These are phyloP conservation scores for Fagus crenata DNA, from an alignment of 306 rosid genomes.

Conservation along the genomic window DNA sequence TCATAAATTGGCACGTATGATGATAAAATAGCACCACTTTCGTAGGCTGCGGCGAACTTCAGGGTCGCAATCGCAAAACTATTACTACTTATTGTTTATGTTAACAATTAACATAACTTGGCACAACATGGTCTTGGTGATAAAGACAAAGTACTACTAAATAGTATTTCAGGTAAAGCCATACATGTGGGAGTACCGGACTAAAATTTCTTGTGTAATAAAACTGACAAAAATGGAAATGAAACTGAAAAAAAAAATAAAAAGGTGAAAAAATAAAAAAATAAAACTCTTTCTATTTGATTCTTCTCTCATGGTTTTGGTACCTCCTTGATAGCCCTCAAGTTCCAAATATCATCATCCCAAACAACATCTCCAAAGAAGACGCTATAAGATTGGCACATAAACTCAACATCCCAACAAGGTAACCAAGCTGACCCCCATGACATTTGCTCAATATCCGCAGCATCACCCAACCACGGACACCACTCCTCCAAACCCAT, in stretches of 20 bases:
- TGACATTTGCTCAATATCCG: conserved; percentile 66
- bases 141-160: too few species aligned
- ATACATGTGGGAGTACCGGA: neutral
- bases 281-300: neutral
- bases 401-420: conserved; percentile 57
- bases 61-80: too few species aligned
- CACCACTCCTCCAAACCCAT: conserved; percentile 38
- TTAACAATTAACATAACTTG: too few species aligned
- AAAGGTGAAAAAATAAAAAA: neutral
- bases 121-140: too few species aligned
- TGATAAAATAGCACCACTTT: too few species aligned
- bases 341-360: conserved; percentile 78
- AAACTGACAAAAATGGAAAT: neutral
- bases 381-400: conserved; percentile 38
- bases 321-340: conserved; percentile 35
- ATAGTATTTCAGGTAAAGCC: neutral
- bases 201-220: neutral
- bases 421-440: conserved; percentile 69
- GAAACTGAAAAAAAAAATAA: neutral
- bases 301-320: conserved; percentile 31
- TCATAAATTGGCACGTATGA: too few species aligned
- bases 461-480: conserved; percentile 40
- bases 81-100: too few species aligned
- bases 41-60: too few species aligned
- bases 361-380: conserved; percentile 54